Conservation (phyloP, 2,329 filamentous ascomycete species). For the Botrytis aclada region DNA sequence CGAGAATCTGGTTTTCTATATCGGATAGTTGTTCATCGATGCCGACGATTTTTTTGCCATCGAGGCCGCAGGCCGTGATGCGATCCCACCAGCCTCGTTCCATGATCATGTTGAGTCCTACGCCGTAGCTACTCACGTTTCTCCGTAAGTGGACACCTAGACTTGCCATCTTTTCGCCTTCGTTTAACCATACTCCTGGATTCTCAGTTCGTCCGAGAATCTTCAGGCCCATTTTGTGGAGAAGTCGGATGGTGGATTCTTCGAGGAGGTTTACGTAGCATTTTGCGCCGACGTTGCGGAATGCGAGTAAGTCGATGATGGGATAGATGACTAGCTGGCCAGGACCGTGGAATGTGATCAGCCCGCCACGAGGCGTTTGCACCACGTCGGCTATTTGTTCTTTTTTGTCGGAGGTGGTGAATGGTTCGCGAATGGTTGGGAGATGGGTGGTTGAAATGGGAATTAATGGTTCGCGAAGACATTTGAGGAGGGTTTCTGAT, state of each 20-base stretch:
- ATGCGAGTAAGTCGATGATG: slow-evolving; percentile 60
- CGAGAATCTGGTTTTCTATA: not conserved
- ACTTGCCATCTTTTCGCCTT: slow-evolving; percentile 73
- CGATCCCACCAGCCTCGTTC: slow-evolving; percentile 63
- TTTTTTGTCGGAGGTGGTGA: not conserved
- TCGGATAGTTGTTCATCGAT: slow-evolving; percentile 42
- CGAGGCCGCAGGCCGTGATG: slow-evolving; percentile 87
- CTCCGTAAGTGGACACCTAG: slow-evolving; percentile 87
- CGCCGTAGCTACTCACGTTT: slow-evolving; percentile 78
- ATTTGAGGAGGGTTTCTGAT: slow-evolving; percentile 44
- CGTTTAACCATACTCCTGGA: slow-evolving; percentile 40
- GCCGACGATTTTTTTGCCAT: slow-evolving; percentile 76
- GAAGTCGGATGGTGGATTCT: slow-evolving; percentile 1
- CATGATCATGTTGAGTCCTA: slow-evolving; percentile 74
- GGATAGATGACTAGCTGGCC: slow-evolving; percentile 93
- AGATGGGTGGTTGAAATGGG: not conserved
- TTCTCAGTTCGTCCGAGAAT: slow-evolving; percentile 53
- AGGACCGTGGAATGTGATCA: slow-evolving; percentile 93
- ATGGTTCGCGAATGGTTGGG: not conserved
- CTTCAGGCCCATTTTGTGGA: not conserved
- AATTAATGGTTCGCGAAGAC: slow-evolving; percentile 33
- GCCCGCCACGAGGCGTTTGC: slow-evolving; percentile 66
- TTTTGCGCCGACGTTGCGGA: not conserved
- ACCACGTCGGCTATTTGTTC: slow-evolving; percentile 33
- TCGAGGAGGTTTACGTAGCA: slow-evolving; percentile 3